Conservation (phyloP, 345 rosid species). For the Eucalyptus virginea region DNA sequence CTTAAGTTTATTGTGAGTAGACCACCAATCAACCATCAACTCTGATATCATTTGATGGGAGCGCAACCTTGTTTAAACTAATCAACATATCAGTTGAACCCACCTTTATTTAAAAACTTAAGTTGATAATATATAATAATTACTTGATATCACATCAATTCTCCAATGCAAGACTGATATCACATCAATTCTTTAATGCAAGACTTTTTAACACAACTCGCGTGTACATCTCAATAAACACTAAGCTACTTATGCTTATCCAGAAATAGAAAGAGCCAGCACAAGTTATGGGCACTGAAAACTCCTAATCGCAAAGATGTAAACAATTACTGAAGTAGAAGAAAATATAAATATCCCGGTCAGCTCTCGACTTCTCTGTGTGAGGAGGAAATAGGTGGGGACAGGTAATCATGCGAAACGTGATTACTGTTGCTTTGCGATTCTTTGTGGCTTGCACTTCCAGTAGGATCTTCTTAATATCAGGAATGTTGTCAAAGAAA, state of each 20-base stretch:
- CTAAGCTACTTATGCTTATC: not conserved
- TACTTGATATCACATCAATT: rapidly evolving
- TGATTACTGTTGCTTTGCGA: not conserved
- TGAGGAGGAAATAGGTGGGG: not conserved
- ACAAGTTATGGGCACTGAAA: not conserved
- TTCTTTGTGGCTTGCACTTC: not conserved
- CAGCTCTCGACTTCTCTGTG: not conserved
- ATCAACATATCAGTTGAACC: rapidly evolving
- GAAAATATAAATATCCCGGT: not conserved
- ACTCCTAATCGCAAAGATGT: not conserved
- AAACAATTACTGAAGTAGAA: not conserved
- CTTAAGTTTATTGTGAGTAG: not conserved
- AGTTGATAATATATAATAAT: too few relatives aligned
- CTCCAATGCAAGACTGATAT: rapidly evolving
- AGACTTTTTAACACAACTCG: not conserved
- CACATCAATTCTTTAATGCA: not conserved
- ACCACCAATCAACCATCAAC: not conserved
- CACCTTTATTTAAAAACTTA: rapidly evolving
- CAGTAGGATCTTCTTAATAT: not conserved
- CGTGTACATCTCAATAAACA: not conserved
- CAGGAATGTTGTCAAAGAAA: not conserved
- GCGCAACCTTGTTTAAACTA: rapidly evolving
- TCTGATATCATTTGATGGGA: too few relatives aligned
- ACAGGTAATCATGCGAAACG: not conserved
- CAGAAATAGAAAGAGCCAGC: not conserved